phyloP scores from a whole-genome alignment of 2,329 filamentous ascomycete genomes.

The Exophiala oligosperma region DNA sequence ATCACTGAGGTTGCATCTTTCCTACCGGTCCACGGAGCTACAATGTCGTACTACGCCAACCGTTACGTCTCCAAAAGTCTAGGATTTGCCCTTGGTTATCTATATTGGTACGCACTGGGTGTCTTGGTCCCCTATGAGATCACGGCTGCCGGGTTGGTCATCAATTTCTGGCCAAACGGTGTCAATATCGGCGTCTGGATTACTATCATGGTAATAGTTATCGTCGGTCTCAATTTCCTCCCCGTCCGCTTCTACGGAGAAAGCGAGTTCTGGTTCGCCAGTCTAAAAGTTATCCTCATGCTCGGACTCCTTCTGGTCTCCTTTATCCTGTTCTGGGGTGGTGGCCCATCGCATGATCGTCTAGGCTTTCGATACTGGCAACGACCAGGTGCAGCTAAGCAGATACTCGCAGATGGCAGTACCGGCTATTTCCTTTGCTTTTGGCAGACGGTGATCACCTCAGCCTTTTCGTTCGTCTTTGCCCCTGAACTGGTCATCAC shows the following conservation, averaged over 20 bases:
- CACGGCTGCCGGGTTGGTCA: conserved; percentile 74
- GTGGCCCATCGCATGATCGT: conserved; percentile 56
- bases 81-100: conserved; percentile 75
- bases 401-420: conserved; percentile 55
- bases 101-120: conserved; percentile 74
- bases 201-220: conserved; percentile 63
- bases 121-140: conserved; percentile 82
- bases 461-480: conserved; percentile 30
- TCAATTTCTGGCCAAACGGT: conserved; percentile 70
- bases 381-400: conserved; percentile 60
- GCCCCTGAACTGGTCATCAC: conserved; percentile 51
- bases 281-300: conserved; percentile 68
- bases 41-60: conserved; percentile 47
- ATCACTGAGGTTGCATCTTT: conserved; percentile 52
- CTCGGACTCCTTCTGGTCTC: conserved; percentile 65
- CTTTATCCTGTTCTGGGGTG: conserved; percentile 63
- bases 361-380: conserved; percentile 68
- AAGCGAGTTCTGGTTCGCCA: conserved; percentile 60
- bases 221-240: conserved; percentile 67
- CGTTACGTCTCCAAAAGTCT: conserved; percentile 78
- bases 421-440: conserved; percentile 43
- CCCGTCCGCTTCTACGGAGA: conserved; percentile 69
- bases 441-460: conserved; percentile 20
- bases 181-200: conserved; percentile 80
- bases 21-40: conserved; percentile 61